These are phyloP conservation scores for Gelatoporia subvermispora DNA, from an alignment of 768 basidiomycete species.

Conservation along the genomic window DNA sequence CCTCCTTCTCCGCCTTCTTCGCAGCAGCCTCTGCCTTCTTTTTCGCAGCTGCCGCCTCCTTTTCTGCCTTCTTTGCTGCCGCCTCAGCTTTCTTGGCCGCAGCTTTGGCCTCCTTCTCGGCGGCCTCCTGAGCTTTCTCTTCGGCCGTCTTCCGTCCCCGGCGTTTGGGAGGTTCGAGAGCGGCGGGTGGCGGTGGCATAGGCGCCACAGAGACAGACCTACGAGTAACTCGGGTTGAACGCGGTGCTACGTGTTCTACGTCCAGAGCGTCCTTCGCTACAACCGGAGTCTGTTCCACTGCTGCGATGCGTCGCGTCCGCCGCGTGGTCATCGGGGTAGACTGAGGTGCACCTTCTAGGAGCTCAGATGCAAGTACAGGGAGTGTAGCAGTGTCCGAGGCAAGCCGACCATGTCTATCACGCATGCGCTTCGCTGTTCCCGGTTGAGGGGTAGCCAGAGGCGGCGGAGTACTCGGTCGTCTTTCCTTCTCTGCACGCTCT, in stretches of 20 bases:
- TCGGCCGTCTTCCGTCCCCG: constrained; percentile 19
- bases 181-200: neutral
- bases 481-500: neutral
- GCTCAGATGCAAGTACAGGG: constrained; percentile 3
- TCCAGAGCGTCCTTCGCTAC: neutral
- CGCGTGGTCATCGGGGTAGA: neutral
- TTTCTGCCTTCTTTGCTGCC: constrained; percentile 10
- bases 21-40: constrained; percentile 13
- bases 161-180: constrained; percentile 9
- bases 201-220: neutral
- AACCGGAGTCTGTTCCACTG: too few species aligned
- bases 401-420: constrained; percentile 32
- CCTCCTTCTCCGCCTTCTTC: constrained; percentile 16
- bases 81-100: constrained; percentile 16
- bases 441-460: constrained; percentile 20
- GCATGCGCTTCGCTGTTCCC: constrained; percentile 38
- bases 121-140: constrained; percentile 18
- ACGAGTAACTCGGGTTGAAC: neutral
- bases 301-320: too few species aligned
- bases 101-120: constrained; percentile 20
- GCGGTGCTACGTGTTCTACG: neutral
- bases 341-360: neutral
- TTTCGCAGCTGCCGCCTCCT: constrained; percentile 1
- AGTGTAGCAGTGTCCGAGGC: neutral
- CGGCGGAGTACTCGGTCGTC: constrained; percentile 2